A percentile compares a stretch with the other conserved stretches of the same genome.
Evolutionary conservation across 1,139 yeast genomes (phyloP).

Genomic region (Candida sojae): DNA sequence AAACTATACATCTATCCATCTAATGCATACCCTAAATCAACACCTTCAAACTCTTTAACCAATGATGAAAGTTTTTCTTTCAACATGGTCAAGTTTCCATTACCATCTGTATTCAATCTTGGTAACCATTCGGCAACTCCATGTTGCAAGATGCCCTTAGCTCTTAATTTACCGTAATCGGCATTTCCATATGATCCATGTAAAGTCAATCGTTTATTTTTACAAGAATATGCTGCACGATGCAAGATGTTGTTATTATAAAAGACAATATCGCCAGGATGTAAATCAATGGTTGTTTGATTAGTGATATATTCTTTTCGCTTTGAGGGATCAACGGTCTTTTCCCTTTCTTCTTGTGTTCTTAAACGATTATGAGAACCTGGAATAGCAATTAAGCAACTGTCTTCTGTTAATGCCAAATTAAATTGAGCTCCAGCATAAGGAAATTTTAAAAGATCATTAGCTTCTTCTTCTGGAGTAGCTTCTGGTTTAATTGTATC

Average conservation of each 20-base stretch:
- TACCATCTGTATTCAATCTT: slow-evolving; percentile 34
- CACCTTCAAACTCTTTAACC: slow-evolving; percentile 41
- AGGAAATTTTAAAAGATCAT: slow-evolving; percentile 39
- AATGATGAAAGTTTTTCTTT: slow-evolving; percentile 36
- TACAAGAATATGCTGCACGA: slow-evolving; percentile 48
- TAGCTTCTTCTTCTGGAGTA: slow-evolving; percentile 47
- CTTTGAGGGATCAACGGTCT: slow-evolving; percentile 34
- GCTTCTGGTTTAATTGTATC: slow-evolving; percentile 56
- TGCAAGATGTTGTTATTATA: slow-evolving; percentile 57
- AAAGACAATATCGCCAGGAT: slow-evolving; percentile 58
- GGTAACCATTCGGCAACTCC: slow-evolving; percentile 57
- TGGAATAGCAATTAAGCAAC: slow-evolving; percentile 54
- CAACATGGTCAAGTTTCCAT: slow-evolving; percentile 35
- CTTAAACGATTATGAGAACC: slow-evolving; percentile 51
- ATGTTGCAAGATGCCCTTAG: slow-evolving; percentile 55
- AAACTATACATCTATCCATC: slow-evolving; percentile 30
- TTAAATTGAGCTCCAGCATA: slow-evolving; percentile 59
- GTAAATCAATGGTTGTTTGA: slow-evolving; percentile 44
- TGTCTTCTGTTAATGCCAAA: slow-evolving; percentile 51
- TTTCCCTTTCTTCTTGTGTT: slow-evolving; percentile 47
- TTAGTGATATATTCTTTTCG: slow-evolving; percentile 41
- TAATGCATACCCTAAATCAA: slow-evolving; percentile 45
- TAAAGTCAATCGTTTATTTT: slow-evolving; percentile 45
- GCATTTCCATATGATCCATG: slow-evolving; percentile 59
- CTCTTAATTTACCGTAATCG: slow-evolving; percentile 45